These are phyloP conservation scores for Coemansia sp. DNA, from an alignment of 192 early-diverging fungal species.

Conservation along the genomic window DNA sequence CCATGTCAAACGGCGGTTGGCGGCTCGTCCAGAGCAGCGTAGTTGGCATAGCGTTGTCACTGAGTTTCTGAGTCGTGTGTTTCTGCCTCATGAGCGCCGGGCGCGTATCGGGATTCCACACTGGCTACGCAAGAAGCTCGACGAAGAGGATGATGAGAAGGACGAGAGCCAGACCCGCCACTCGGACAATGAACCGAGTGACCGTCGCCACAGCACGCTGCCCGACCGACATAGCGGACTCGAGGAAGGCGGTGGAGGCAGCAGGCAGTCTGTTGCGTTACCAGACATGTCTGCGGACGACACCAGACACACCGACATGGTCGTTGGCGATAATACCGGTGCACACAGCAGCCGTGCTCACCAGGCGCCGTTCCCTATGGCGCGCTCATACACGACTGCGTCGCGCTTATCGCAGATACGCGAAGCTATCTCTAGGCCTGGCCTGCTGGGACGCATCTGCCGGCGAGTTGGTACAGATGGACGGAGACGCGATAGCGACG, in stretches of 20 bases:
- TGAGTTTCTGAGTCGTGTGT: slow-evolving; percentile 27
- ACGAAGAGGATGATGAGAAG: slow-evolving; percentile 10
- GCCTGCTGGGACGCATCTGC: slow-evolving; percentile 19
- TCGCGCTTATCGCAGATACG: slow-evolving; percentile 41
- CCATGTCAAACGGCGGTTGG: slow-evolving; percentile 42
- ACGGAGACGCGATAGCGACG: neutral
- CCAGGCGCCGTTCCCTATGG: slow-evolving; percentile 24
- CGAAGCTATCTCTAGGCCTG: slow-evolving; percentile 16
- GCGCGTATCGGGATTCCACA: slow-evolving; percentile 44
- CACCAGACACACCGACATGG: neutral
- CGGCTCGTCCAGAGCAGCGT: slow-evolving; percentile 29
- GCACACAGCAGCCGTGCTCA: neutral
- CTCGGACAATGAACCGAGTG: neutral
- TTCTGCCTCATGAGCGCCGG: slow-evolving; percentile 32
- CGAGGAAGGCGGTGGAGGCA: neutral
- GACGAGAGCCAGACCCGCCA: neutral
- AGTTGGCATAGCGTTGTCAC: slow-evolving; percentile 25
- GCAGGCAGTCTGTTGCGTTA: neutral
- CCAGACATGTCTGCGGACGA: neutral
- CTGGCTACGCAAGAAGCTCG: slow-evolving; percentile 35
- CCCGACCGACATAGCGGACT: neutral
- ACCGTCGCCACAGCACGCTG: slow-evolving; percentile 1
- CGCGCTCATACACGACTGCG: slow-evolving; percentile 37
- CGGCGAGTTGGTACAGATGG: slow-evolving; percentile 8
- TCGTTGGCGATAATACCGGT: neutral